Base-by-base conservation (phyloP, 352 stramenopile species). In the Globisporangium carolinianum region DNA sequence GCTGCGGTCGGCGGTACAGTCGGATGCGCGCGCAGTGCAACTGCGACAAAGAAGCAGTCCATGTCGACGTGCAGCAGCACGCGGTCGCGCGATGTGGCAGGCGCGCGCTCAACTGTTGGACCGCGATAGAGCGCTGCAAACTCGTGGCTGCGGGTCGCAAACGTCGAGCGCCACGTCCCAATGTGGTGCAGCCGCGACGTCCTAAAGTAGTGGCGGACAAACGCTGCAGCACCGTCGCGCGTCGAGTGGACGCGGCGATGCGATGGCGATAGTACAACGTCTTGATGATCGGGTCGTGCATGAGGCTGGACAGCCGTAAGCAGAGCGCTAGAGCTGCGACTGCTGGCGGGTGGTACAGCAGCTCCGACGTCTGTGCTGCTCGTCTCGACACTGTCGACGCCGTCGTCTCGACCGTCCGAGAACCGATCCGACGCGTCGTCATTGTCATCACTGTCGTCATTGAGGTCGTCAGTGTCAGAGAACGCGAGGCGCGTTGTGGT, bases 31-130 rank as follows among this genome's bases (percentile, higher is more conserved):
- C 82, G 65, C 18, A 98, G 69, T 11, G 83, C 89, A 7, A 99
- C 95, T 9, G 86, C 75, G 3, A 95, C 95, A 67, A 99, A 99
- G 74, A 98, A 99, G 58, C 89, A 98, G 70, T 99, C 96, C 95
- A 99, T 98, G 68, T 99, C 96, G 0, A 98, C 84, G 55, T 98
- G 95, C 52, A 98, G 69, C 46, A 99, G 92, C 46, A 96, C 92
- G 0, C 91, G 83, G 15, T 88, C 57, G 18, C 37, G 69, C 0
- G 75, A 86, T 7, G 58, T 68, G 7, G 64, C 24, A 0, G 68
- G 14, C 10, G 67, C 76, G 51, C 71, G 72, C 11, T 36, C 55
- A 38, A 91, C 68, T 0, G 50, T 48, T 14, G 54, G 47, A 5
- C 83, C 80, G 56, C 71, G 76, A 60, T 91, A 91, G 14, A 86